These are phyloP conservation scores for Hypoxylon sp. DNA, from an alignment of 2,329 filamentous ascomycete genomes.

Conservation along the genomic window DNA sequence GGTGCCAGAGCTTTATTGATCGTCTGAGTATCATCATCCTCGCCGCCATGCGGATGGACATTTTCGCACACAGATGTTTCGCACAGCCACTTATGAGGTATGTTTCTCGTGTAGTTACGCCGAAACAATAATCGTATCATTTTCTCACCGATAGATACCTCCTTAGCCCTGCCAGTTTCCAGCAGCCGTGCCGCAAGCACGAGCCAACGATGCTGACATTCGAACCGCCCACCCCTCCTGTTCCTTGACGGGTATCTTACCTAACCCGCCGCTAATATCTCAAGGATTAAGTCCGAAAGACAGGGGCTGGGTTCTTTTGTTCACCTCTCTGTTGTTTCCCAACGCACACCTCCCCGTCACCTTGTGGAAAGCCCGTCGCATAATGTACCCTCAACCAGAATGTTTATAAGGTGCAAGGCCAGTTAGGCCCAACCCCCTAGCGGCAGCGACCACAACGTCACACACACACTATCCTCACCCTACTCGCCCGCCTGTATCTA, in stretches of 20 bases:
- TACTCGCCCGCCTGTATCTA: constrained; percentile 15
- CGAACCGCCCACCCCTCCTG: constrained; percentile 16
- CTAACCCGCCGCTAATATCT: constrained; percentile 41
- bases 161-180: constrained; percentile 1
- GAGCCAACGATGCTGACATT: constrained; percentile 37
- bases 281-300: constrained; percentile 21
- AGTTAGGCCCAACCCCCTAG: constrained; percentile 15
- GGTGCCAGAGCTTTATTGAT: constrained; percentile 17
- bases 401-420: constrained; percentile 16
- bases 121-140: constrained; percentile 13
- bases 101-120: constrained; percentile 11
- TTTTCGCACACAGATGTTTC: constrained; percentile 7
- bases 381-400: constrained; percentile 34
- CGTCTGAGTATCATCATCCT: constrained; percentile 3
- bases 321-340: constrained; percentile 21
- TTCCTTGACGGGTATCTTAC: constrained; percentile 37
- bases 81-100: constrained; percentile 10
- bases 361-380: constrained; percentile 26
- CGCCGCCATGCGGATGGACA: constrained; percentile 4
- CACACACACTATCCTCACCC: constrained; percentile 25
- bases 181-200: constrained; percentile 27
- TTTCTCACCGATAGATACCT: constrained; percentile 8
- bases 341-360: constrained; percentile 27
- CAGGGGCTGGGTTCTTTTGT: constrained; percentile 17
- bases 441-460: constrained; percentile 21